Evolutionary conservation across 208 protist genomes (phyloP).

Genomic region (Acanthamoeba divionensis): DNA sequence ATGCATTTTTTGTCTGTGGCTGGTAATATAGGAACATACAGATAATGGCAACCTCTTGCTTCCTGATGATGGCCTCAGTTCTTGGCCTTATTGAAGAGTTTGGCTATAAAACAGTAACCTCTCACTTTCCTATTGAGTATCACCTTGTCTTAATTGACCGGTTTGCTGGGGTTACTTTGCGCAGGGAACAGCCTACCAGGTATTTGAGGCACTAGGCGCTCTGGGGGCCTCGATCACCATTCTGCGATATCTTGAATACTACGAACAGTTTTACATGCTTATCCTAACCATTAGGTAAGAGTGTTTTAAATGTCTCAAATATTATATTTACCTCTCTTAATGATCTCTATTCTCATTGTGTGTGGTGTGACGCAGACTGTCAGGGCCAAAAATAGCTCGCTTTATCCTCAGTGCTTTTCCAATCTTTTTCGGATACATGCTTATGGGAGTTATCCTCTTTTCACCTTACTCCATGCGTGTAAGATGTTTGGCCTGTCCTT

Average conservation of each 20-base stretch:
- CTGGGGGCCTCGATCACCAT: constrained; percentile 24
- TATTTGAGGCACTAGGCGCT: constrained; percentile 44
- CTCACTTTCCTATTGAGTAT: neutral
- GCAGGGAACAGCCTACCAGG: neutral
- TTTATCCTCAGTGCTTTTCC: constrained; percentile 49
- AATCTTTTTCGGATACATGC: constrained; percentile 57
- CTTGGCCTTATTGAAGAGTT: constrained; percentile 20
- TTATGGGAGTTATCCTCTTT: constrained; percentile 56
- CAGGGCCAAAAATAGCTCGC: neutral
- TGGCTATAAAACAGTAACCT: constrained; percentile 5
- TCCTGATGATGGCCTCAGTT: constrained; percentile 19
- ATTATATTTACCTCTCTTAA: neutral
- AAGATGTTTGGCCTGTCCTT: neutral
- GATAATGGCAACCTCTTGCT: neutral
- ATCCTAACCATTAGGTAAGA: constrained; percentile 43
- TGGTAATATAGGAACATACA: neutral
- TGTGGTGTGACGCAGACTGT: neutral
- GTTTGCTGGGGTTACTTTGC: neutral
- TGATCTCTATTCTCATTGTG: neutral
- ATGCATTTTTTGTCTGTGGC: neutral
- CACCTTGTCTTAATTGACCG: neutral
- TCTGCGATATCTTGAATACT: constrained; percentile 52
- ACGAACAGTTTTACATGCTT: constrained; percentile 53
- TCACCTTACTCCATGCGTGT: constrained; percentile 38
- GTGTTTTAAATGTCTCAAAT: neutral